phyloP scores from a whole-genome alignment of 257 asterid species.

The Rehmannia glutinosa region DNA sequence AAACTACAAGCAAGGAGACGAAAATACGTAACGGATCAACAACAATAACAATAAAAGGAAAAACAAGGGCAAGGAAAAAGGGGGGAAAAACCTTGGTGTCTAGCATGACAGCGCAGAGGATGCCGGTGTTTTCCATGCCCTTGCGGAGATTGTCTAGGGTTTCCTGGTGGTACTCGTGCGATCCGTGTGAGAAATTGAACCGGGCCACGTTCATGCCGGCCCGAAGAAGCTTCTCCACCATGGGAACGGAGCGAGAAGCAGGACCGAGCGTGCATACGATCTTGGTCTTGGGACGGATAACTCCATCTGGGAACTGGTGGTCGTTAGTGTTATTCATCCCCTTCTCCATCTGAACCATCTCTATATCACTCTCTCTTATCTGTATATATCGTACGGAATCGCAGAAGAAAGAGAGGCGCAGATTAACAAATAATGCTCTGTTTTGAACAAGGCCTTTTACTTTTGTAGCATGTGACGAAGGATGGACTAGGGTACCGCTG shows the following conservation, averaged over 20 bases:
- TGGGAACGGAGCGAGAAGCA: slow-evolving; percentile 60
- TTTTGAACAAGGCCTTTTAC: no score
- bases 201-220: slow-evolving; percentile 81
- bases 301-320: not conserved
- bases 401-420: no score
- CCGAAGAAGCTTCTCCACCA: slow-evolving; percentile 64
- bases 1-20: no score
- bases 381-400: not conserved
- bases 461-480: no score
- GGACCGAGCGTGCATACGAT: slow-evolving; percentile 81
- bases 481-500: no score
- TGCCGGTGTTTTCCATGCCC: slow-evolving; percentile 70
- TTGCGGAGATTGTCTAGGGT: slow-evolving; percentile 63
- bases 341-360: not conserved
- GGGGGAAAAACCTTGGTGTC: slow-evolving; percentile 51
- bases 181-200: slow-evolving; percentile 74
- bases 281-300: slow-evolving; percentile 59
- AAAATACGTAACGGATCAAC: no score
- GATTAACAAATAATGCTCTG: no score
- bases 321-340: slow-evolving; percentile 14
- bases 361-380: not conserved
- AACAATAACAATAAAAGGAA: not conserved
- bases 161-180: slow-evolving; percentile 73
- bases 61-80: not conserved
- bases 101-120: slow-evolving; percentile 76